These are phyloP conservation scores for Pleurotus eryngii DNA, from an alignment of 768 basidiomycete genomes.

Conservation along the genomic window DNA sequence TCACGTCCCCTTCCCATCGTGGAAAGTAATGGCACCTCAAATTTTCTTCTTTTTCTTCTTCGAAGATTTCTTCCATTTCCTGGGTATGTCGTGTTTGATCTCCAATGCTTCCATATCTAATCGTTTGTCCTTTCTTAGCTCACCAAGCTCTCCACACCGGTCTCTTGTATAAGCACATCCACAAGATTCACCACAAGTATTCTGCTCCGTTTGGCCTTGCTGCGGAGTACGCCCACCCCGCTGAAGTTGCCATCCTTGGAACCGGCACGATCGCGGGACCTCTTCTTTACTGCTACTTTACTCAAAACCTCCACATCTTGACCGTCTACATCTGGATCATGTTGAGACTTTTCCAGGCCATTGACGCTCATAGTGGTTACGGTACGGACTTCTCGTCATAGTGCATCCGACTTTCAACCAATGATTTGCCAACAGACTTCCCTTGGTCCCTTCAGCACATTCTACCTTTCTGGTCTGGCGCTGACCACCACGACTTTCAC, in stretches of 20 bases:
- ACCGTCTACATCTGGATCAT: slow-evolving; percentile 95
- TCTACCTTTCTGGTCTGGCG: slow-evolving; percentile 94
- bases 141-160: slow-evolving; percentile 89
- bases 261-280: slow-evolving; percentile 89
- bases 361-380: slow-evolving; percentile 97
- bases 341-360: slow-evolving; percentile 92
- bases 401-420: not conserved
- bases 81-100: slow-evolving; percentile 40
- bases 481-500: slow-evolving; percentile 98
- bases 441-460: slow-evolving; percentile 95
- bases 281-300: slow-evolving; percentile 78
- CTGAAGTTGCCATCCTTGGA: slow-evolving; percentile 93
- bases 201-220: slow-evolving; percentile 96
- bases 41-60: slow-evolving; percentile 89
- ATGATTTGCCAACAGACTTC: slow-evolving; percentile 58
- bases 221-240: slow-evolving; percentile 97
- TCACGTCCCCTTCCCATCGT: slow-evolving; percentile 86
- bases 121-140: slow-evolving; percentile 37
- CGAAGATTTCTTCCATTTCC: slow-evolving; percentile 94
- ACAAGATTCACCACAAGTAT: slow-evolving; percentile 98
- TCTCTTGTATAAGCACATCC: slow-evolving; percentile 84
- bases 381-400: slow-evolving; percentile 44
- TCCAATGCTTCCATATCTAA: not conserved
- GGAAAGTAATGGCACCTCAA: slow-evolving; percentile 69
- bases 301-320: slow-evolving; percentile 78